These are phyloP conservation scores for Tylopilus balloui DNA, from an alignment of 768 basidiomycete genomes.

Conservation along the genomic window DNA sequence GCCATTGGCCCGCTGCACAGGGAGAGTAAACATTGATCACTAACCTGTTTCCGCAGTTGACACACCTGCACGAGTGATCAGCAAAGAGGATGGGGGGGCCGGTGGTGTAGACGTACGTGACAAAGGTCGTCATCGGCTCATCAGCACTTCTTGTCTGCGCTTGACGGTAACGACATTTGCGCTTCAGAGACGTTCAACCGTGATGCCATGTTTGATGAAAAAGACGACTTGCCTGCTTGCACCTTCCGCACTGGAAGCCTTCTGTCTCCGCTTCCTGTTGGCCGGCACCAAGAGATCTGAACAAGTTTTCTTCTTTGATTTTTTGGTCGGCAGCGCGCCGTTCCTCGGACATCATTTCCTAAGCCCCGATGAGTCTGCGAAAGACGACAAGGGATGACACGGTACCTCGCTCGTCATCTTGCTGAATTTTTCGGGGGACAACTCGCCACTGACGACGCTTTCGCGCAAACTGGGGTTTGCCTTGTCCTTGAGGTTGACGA, in stretches of 20 bases:
- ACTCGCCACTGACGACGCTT: slow-evolving; percentile 78
- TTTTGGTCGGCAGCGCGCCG: slow-evolving; percentile 78
- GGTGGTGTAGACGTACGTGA: slow-evolving; percentile 52
- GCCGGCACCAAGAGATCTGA: slow-evolving; percentile 85
- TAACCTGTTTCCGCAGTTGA: slow-evolving; percentile 60
- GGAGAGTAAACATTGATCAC: slow-evolving; percentile 3
- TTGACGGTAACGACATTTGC: slow-evolving; percentile 90
- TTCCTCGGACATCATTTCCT: slow-evolving; percentile 98
- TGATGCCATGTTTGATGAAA: not conserved
- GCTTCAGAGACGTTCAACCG: slow-evolving; percentile 34
- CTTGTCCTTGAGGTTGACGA: slow-evolving; percentile 94
- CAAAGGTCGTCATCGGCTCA: slow-evolving; percentile 98
- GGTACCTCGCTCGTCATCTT: slow-evolving; percentile 76
- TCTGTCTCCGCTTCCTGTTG: slow-evolving; percentile 94
- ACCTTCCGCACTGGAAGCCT: slow-evolving; percentile 93
- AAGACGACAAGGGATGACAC: not conserved
- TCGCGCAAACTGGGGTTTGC: slow-evolving; percentile 84
- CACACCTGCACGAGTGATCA: slow-evolving; percentile 42
- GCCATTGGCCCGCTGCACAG: not conserved
- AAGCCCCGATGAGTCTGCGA: not conserved
- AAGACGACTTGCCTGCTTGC: slow-evolving; percentile 68
- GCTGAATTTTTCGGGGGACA: slow-evolving; percentile 64
- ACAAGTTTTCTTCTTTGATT: slow-evolving; percentile 81
- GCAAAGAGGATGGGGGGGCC: not conserved
- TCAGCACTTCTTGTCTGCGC: slow-evolving; percentile 97